Conservation (phyloP, 2,329 filamentous ascomycete genomes). For the Arthrobotrys entomopaga region DNA sequence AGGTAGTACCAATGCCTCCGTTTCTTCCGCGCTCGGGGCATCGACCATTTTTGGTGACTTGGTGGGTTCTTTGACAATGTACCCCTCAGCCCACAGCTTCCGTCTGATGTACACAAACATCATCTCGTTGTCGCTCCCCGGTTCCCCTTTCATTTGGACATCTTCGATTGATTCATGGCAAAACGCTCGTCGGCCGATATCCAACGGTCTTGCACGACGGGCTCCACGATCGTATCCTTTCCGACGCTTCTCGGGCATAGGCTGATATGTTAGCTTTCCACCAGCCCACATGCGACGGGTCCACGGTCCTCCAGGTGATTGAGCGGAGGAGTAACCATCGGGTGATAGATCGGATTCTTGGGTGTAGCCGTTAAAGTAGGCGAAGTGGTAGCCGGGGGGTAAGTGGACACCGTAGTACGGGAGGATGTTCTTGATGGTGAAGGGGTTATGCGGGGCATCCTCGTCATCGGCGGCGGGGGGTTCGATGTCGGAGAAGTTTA, state of each 20-base stretch:
- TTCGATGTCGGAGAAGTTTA: conserved; percentile 36
- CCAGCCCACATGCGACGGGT: conserved; percentile 88
- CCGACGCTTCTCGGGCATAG: conserved; percentile 57
- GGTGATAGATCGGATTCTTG: conserved; percentile 72
- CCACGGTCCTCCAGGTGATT: conserved; percentile 78
- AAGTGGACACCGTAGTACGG: conserved; percentile 56
- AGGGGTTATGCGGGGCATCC: conserved; percentile 57
- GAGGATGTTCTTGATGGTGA: conserved; percentile 61
- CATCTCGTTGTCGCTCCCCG: conserved; percentile 51
- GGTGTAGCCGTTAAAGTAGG: conserved; percentile 83
- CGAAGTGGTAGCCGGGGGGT: conserved; percentile 79
- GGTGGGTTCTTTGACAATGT: conserved; percentile 58
- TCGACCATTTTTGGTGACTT: conserved; percentile 56
- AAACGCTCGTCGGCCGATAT: conserved; percentile 61
- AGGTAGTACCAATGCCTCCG: conserved; percentile 60
- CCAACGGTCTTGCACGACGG: conserved; percentile 61
- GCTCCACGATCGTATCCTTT: conserved; percentile 62
- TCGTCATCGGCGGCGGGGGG: conserved; percentile 20
- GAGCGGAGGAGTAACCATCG: conserved; percentile 85
- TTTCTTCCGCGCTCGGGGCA: conserved; percentile 59
- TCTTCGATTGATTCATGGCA: conserved; percentile 67
- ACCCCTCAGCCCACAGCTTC: conserved; percentile 44
- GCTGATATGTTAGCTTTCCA: conserved; percentile 72
- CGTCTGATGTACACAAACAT: conserved; percentile 52
- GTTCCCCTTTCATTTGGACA: conserved; percentile 61